phyloP scores from a whole-genome alignment of 2,329 filamentous ascomycete genomes.

The Calycina herbarum region DNA sequence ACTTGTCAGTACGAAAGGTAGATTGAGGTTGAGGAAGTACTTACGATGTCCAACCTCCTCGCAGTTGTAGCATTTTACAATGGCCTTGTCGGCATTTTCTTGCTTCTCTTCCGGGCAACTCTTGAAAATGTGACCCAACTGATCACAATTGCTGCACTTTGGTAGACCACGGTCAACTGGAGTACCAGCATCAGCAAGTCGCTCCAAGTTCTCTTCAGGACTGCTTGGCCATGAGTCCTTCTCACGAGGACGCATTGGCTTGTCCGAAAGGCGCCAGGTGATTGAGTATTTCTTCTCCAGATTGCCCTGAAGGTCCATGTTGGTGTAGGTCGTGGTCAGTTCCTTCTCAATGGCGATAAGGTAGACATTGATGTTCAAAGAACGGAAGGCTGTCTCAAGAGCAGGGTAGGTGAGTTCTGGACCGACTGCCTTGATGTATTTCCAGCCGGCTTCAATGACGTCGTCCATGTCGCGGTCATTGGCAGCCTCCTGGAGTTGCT shows the following conservation, averaged over 20 bases:
- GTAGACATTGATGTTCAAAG: constrained; percentile 53
- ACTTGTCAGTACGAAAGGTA: neutral
- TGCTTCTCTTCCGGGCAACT: constrained; percentile 58
- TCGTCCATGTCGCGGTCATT: constrained; percentile 60
- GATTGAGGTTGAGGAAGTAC: neutral
- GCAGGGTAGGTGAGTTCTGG: constrained; percentile 59
- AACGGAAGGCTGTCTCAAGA: constrained; percentile 61
- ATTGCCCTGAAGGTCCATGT: constrained; percentile 72
- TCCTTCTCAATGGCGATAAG: constrained; percentile 63
- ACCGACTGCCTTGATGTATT: constrained; percentile 59
- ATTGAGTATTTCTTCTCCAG: constrained; percentile 64
- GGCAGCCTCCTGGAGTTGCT: constrained; percentile 52
- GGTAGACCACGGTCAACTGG: constrained; percentile 58
- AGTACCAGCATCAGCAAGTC: constrained; percentile 66
- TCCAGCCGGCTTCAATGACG: constrained; percentile 57
- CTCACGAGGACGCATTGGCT: constrained; percentile 59
- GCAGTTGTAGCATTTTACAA: constrained; percentile 66
- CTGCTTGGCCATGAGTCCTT: constrained; percentile 59
- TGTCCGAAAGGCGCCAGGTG: constrained; percentile 59
- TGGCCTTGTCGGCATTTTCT: constrained; percentile 46
- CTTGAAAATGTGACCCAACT: constrained; percentile 58
- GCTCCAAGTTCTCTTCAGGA: constrained; percentile 59
- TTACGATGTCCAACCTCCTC: constrained; percentile 60
- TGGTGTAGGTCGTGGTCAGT: constrained; percentile 58
- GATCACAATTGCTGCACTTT: constrained; percentile 60